These are phyloP conservation scores for Tricholoma flavovirens DNA, from an alignment of 768 basidiomycete species.

Conservation along the genomic window DNA sequence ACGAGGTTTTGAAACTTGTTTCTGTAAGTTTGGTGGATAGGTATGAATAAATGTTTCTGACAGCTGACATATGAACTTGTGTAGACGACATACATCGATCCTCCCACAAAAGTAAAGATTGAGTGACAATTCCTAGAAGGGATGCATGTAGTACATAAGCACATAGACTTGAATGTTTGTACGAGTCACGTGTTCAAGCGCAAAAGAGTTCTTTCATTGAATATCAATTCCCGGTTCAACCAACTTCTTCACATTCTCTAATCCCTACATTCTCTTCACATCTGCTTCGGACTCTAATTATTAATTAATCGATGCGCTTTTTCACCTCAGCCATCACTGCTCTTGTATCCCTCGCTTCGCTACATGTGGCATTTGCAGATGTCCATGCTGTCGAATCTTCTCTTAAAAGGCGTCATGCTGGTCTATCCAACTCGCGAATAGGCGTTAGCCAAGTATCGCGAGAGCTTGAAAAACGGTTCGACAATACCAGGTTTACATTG, in stretches of 20 bases:
- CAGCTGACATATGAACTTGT: background rate
- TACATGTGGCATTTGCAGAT: conserved; percentile 6
- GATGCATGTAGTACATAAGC: conserved; percentile 15
- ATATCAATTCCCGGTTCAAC: too few species aligned
- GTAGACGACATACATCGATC: conserved; percentile 54
- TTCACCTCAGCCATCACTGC: conserved; percentile 9
- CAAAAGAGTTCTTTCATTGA: too few species aligned
- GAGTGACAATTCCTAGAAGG: conserved; percentile 26
- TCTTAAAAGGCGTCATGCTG: conserved; percentile 9
- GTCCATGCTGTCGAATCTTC: conserved; percentile 7
- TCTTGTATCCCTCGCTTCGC: conserved; percentile 12
- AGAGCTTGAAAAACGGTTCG: conserved; percentile 23
- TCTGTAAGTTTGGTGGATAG: conserved; percentile 44
- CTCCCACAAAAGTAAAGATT: conserved; percentile 46
- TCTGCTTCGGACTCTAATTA: conserved; percentile 13
- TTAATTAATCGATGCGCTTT: conserved; percentile 11
- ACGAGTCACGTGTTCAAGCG: too few species aligned
- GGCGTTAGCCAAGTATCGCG: conserved; percentile 2
- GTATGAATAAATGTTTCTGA: background rate
- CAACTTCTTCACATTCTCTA: background rate
- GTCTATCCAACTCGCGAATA: conserved; percentile 2
- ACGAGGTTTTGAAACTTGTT: conserved; percentile 84
- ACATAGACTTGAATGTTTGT: too few species aligned
- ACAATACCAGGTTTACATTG: conserved; percentile 24
- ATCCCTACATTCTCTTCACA: background rate